These are phyloP conservation scores for Lasiosphaeria hispida DNA, from an alignment of 495 filamentous ascomycete species.

Conservation along the genomic window DNA sequence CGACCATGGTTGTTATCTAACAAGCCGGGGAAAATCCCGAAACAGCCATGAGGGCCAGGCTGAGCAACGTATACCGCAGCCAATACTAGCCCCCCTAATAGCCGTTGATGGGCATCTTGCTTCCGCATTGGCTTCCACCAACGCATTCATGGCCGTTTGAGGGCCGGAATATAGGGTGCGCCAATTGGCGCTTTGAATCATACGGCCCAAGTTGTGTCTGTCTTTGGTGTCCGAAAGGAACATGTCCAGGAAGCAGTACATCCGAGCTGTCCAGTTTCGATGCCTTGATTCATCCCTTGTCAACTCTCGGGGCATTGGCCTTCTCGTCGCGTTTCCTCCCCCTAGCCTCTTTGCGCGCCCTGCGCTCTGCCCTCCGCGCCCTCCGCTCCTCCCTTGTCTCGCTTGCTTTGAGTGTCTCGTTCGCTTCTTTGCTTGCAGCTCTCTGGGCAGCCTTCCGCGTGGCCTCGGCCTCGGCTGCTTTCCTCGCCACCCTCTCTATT, in stretches of 20 bases:
- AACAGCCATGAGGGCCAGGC: constrained; percentile 37
- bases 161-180: no score
- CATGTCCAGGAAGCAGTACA: no score
- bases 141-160: no score
- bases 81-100: no score
- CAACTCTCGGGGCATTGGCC: not conserved
- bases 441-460: constrained; percentile 15
- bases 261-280: no score
- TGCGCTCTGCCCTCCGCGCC: constrained; percentile 42
- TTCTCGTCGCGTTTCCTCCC: constrained; percentile 12
- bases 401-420: constrained; percentile 22
- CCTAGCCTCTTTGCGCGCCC: constrained; percentile 42
- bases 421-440: constrained; percentile 25
- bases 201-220: no score
- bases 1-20: constrained; percentile 83
- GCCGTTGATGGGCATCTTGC: no score
- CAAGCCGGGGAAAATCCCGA: constrained; percentile 65
- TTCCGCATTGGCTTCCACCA: no score
- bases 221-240: no score
- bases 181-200: no score
- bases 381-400: constrained; percentile 41
- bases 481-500: constrained; percentile 17
- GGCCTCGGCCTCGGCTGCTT: constrained; percentile 8
- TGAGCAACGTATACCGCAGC: not conserved
- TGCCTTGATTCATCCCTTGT: not conserved